These are phyloP conservation scores for Ordospora pajunii DNA, from an alignment of 371 early-diverging fungal genomes.

Conservation along the genomic window DNA sequence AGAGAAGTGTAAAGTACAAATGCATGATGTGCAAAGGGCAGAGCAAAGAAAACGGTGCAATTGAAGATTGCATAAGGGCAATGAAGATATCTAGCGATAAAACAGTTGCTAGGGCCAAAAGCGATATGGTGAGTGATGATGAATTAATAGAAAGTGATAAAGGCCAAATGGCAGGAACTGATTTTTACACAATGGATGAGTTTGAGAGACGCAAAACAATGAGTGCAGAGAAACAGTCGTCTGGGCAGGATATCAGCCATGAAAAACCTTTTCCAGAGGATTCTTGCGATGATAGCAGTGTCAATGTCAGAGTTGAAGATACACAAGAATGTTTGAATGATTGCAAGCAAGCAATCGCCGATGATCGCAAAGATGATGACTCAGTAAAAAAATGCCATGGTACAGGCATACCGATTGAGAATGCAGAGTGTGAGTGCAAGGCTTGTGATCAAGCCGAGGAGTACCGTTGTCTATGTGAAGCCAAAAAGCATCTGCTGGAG, in stretches of 20 bases:
- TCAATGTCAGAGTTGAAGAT: no score
- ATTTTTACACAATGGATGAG: background rate
- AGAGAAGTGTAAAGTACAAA: background rate
- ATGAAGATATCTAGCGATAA: background rate
- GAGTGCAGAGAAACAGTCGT: background rate
- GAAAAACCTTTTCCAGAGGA: background rate
- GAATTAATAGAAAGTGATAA: background rate
- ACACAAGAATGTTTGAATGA: no score
- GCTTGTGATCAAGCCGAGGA: background rate
- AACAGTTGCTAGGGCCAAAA: background rate
- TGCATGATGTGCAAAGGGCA: background rate
- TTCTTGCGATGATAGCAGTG: no score
- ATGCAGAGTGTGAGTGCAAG: background rate
- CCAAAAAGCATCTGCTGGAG: conserved; percentile 15
- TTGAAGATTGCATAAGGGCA: background rate
- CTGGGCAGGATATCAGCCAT: background rate
- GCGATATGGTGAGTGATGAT: background rate
- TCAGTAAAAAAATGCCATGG: no score
- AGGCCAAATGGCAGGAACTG: background rate
- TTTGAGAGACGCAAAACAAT: background rate
- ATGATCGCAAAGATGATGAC: no score
- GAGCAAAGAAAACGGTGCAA: background rate
- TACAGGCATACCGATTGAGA: no score
- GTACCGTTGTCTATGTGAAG: background rate
- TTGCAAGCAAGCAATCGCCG: no score